Conservation (phyloP, 345 rosid genomes). For the Toxicodendron radicans region DNA sequence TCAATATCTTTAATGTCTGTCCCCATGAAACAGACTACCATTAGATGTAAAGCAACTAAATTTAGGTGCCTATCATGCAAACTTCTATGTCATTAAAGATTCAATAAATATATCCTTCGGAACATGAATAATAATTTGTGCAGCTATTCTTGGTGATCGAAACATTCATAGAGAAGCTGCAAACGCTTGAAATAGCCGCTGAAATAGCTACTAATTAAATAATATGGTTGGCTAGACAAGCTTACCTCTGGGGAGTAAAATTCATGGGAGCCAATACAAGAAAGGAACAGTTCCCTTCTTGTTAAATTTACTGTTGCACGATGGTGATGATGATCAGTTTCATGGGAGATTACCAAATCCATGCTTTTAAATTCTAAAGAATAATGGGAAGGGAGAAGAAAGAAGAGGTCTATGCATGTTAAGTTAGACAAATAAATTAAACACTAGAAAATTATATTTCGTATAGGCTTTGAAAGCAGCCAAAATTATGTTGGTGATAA, state of each 20-base stretch:
- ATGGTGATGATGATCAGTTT: conserved; percentile 1
- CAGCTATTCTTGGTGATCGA: too few relatives aligned
- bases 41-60: too few relatives aligned
- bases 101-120: too few relatives aligned
- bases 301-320: background rate
- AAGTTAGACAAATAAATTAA: background rate
- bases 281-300: conserved; percentile 13
- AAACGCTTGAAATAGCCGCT: background rate
- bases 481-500: background rate
- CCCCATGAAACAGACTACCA: too few relatives aligned
- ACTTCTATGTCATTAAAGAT: too few relatives aligned
- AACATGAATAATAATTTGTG: too few relatives aligned
- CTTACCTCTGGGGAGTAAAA: conserved; percentile 26
- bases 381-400: background rate
- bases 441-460: too few relatives aligned
- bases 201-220: background rate
- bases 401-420: background rate
- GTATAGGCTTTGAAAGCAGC: background rate
- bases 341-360: conserved; percentile 1
- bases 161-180: background rate
- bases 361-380: background rate
- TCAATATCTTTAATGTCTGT: too few relatives aligned
- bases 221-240: background rate
- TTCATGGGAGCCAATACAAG: conserved; percentile 29
- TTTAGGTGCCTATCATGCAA: too few relatives aligned